phyloP scores from a whole-genome alignment of 306 rosid genomes.

The Myrica gale region DNA sequence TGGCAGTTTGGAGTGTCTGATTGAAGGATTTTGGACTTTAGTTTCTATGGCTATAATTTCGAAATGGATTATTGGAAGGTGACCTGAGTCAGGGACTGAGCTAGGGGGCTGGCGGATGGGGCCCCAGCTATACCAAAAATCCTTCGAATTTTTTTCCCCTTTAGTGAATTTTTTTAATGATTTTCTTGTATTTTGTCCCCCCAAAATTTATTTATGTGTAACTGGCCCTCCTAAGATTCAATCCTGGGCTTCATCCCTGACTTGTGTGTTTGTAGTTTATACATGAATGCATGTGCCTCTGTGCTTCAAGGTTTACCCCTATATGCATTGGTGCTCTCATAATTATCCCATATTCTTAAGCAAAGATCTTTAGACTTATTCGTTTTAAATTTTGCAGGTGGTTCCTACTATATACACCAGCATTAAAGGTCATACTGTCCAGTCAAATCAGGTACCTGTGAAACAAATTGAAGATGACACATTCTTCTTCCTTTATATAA shows the following conservation, averaged over 20 bases:
- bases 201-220: too few relatives aligned
- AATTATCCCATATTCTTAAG: not conserved
- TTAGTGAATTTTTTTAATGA: too few relatives aligned
- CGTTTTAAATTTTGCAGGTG: constrained; percentile 50
- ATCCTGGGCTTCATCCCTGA: too few relatives aligned
- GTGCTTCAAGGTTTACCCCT: not conserved
- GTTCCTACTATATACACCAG: constrained; percentile 78
- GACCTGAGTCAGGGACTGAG: too few relatives aligned
- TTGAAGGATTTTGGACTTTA: constrained; percentile 1
- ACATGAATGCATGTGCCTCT: not conserved
- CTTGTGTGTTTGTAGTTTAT: not conserved
- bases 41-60: not conserved
- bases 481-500: constrained; percentile 14
- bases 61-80: not conserved
- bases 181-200: too few relatives aligned
- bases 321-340: constrained; percentile 14
- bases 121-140: too few relatives aligned
- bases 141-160: too few relatives aligned
- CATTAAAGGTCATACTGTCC: constrained; percentile 57
- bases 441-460: constrained; percentile 78
- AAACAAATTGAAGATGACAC: constrained; percentile 20
- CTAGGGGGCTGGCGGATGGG: too few relatives aligned
- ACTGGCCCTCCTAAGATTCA: too few relatives aligned
- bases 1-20: not conserved
- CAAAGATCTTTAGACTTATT: constrained; percentile 8